Conservation (phyloP, 2,329 filamentous ascomycete species). For the Colletotrichum caudatum region DNA sequence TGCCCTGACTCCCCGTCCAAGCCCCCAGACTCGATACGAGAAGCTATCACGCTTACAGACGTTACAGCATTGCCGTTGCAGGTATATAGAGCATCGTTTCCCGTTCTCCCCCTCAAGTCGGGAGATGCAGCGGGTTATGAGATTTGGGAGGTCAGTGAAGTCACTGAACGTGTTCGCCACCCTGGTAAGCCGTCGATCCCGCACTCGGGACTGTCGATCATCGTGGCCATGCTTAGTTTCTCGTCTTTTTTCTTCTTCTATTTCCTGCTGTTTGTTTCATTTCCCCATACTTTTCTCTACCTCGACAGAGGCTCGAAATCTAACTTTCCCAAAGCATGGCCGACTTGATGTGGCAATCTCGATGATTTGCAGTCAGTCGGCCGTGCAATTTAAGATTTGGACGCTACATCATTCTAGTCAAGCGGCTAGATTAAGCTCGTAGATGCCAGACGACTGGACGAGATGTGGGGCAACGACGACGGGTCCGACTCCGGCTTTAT, state of each 20-base stretch:
- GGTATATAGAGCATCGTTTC: background rate
- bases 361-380: background rate
- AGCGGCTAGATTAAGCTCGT: constrained; percentile 11
- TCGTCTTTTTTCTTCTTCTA: background rate
- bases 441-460: constrained; percentile 8
- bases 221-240: background rate
- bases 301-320: constrained; percentile 10
- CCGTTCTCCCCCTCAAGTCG: background rate
- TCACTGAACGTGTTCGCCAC: background rate
- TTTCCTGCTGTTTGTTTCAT: background rate
- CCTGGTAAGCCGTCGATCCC: background rate
- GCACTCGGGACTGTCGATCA: background rate
- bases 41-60: background rate
- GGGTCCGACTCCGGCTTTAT: constrained; percentile 1
- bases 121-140: background rate
- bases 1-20: constrained; percentile 1
- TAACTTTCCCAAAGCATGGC: background rate
- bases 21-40: constrained; percentile 23
- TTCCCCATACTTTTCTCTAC: background rate
- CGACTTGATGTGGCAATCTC: background rate
- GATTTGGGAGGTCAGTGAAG: background rate
- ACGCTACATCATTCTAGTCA: constrained; percentile 12
- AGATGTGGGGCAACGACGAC: constrained; percentile 6
- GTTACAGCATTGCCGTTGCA: constrained; percentile 1
- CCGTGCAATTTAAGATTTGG: constrained; percentile 7